Conservation (phyloP, 1,284 basidiomycete species). For the Tylopilus orsonianus region DNA sequence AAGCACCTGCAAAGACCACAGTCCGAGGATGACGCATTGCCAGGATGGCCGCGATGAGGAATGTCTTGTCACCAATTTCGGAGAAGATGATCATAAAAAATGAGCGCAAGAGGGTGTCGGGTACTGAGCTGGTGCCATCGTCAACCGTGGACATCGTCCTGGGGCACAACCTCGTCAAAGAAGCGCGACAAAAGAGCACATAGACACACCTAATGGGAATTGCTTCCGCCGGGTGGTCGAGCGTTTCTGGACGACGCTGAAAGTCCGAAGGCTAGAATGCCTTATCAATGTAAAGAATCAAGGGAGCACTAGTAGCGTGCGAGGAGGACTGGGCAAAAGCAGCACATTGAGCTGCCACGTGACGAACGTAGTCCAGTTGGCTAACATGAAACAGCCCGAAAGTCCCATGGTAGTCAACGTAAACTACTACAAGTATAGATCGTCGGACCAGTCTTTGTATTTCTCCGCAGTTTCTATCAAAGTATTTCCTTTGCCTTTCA, state of each 20-base stretch:
- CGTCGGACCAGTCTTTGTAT: constrained; percentile 35
- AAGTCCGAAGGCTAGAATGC: neutral
- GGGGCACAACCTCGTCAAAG: constrained; percentile 2
- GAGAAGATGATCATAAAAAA: constrained; percentile 89
- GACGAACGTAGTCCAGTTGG: no score
- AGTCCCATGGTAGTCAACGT: neutral
- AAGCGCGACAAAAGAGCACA: neutral
- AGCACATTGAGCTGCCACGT: no score
- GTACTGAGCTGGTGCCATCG: constrained; percentile 16
- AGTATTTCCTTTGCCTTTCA: constrained; percentile 16
- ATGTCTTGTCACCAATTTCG: constrained; percentile 97
- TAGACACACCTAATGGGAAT: constrained; percentile 7
- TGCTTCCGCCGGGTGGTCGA: neutral
- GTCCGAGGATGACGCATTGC: constrained; percentile 91
- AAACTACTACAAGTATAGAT: constrained; percentile 17
- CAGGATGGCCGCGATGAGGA: constrained; percentile 95
- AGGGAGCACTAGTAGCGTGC: no score
- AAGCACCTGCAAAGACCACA: constrained; percentile 88
- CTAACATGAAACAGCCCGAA: no score
- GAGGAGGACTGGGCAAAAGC: no score
- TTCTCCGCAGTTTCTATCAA: constrained; percentile 20
- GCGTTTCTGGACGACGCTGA: neutral
- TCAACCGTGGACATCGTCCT: constrained; percentile 23
- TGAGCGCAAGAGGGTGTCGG: constrained; percentile 66
- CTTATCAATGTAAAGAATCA: neutral